Evolutionary conservation across 352 stramenopile species (phyloP), one percentile per base, ranked within the genome.

Genomic region (Phytopythium litorale): DNA sequence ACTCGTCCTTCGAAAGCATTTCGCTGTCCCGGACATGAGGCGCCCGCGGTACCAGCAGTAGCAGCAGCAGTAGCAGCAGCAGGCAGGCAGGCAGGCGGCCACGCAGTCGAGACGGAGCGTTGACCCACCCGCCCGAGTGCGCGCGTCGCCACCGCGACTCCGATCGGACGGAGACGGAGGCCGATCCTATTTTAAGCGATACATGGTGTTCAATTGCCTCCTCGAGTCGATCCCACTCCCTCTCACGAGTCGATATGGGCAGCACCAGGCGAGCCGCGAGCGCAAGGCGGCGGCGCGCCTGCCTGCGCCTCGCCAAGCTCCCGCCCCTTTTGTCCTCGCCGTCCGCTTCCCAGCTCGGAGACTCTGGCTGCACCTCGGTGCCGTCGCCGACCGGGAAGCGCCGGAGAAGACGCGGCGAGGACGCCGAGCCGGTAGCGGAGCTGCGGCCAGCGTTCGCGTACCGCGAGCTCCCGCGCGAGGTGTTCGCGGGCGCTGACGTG

Each of bases 1-100:
- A 91, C 54, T 90, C 81, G 30, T 91, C 81, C 4, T 92, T 92
- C 56, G 83, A 92, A 66, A 92, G 83, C 67, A 91, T 92, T 53
- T 81, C 73, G n/a, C 73, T 81, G 21, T 81, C 73, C 13, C 63
- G 73, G 49, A 56, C 46, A 32, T 63, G 46, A 63, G 23, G 2
- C 12, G 7, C 3, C 32, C 0, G 21, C 35, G 16, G 13, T 7
- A 13, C 12, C 15, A 28, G 21, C 33, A 25, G 15, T 9, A 40
- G 35, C 35, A 40, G 35, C 35, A 38, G 33, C 33, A 25, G 15
- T 9, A 40, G 35, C 35, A 40, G 35, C 35, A 38, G 33, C 33
- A 38, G 33, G 15, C 8, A 37, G 25, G 3, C 25, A 30, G 16
- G 28, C 48, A 16, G 37, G n/a, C 21, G 45, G 28, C 28, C 28